Base-by-base conservation (phyloP, 1,284 basidiomycete genomes). In the Naganishia liquefaciens region DNA sequence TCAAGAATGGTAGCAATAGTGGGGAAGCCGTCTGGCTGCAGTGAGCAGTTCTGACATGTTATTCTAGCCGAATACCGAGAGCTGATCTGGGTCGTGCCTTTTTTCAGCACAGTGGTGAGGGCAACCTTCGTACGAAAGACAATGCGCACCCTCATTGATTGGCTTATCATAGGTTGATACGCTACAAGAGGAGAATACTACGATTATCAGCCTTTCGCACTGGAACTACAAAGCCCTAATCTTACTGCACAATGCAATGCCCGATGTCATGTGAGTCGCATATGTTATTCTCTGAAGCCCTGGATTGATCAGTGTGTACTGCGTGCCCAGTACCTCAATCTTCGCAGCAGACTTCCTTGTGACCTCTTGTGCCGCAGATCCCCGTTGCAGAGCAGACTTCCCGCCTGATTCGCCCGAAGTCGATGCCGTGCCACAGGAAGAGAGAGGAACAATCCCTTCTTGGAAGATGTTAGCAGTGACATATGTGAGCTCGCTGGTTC, bases 211-310 rank as follows among this genome's bases (percentile, higher is more conserved):
- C 43, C 19, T 53, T 19, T 46, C 52, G 11, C 62, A 63, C 13
- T 27, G 30, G 19, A 28, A 46, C 19, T 63, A 54, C 33, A 46
- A 53, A 10, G 27, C 42, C 2, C 17, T 63, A 23, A 44, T 63
- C 1, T 39, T 21, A 11, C 25, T 63, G 15, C 62, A 63, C 37
- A 44, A 54, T 15, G 62, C 52, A 2, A n/a, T 63, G 21, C 62
- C 62, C 11, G 62, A 63, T 40, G 52, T 63, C 27, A 27, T 63
- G 62, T 63, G 21, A 63, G 62, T 33, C 17, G 1, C 11, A 17
- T 37, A 33, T 5, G 5, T 5, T 19, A 17, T 30, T 21, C 7
- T 7, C 19, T 19, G 15, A 21, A 5, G 3, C 5, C 11, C 27
- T 5, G 5, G n/a, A 23, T 44, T 19, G 40, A 15, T n/a, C 6